Base-by-base conservation (phyloP, 2,329 filamentous ascomycete genomes). In the Monilinia aucupariae region DNA sequence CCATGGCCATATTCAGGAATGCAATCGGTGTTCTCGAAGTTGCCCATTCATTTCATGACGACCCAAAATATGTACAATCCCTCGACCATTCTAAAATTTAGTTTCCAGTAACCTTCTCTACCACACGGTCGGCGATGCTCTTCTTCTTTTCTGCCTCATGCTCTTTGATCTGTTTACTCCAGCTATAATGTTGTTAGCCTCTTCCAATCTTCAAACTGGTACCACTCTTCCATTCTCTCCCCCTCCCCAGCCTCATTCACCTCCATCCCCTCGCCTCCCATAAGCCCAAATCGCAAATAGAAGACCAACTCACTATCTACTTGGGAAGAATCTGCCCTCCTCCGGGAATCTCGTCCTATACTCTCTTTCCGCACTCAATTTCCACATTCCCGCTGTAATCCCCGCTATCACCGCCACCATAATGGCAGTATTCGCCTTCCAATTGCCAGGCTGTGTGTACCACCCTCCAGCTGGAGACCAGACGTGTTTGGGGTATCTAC, bases 401-500 rank as follows among this genome's bases (percentile, higher is more conserved):
- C 89, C 87, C 69, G 88, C 69, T 59, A 94, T 80, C 62, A 88
- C 83, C 54, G 80, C 82, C 65, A 84, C 84, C 74, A 92, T 86
- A 69, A 94, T 81, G 62, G 88, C 82, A 6, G 94, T 99, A 81
- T 99, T 99, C 73, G 81, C 79, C 77, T 89, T 94, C 94, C 94
- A 99, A 83, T 99, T 99, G 70, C 84, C 82, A 61, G 94, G 94
- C 76, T 96, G 93, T 61, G 88, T 81, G 79, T 99, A 99, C 94
- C 94, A 99, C 78, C 94, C 94, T 83, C 94, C 94, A 69, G 93
- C 83, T 66, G 94, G 94, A 74, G 94, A 97, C 94, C 94, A 99
- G 83, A 99, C 91, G 83, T 99, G 93, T 83, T 96, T 97, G 77
- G 92, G 92, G 79, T 96, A 96, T 75, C 91, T 96, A 72, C 32